A percentile compares a stretch with the other conserved stretches of the same genome.
Conservation (phyloP, 306 rosid species). For the Trifolium subterraneum region DNA sequence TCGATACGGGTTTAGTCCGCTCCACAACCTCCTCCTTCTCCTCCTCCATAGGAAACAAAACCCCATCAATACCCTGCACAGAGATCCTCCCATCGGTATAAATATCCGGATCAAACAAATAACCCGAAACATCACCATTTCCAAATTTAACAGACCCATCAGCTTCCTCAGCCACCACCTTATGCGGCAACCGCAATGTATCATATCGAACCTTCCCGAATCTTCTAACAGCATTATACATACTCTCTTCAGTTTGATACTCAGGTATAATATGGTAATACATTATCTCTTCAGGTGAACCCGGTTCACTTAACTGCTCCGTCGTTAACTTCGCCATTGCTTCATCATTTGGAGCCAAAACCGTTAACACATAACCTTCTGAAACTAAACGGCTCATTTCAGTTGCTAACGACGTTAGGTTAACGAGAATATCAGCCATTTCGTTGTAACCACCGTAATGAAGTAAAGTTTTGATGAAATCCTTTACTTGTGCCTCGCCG, state of each 20-base stretch:
- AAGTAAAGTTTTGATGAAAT: conserved; percentile 68
- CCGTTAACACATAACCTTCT: conserved; percentile 79
- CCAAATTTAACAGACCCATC: conserved; percentile 87
- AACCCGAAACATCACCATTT: conserved; percentile 67
- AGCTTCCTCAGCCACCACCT: conserved; percentile 76
- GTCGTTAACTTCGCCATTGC: conserved; percentile 85
- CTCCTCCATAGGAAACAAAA: conserved; percentile 68
- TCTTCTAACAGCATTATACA: conserved; percentile 84
- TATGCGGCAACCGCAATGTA: conserved; percentile 67
- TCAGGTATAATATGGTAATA: conserved; percentile 82
- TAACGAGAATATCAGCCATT: conserved; percentile 83
- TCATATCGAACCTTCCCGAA: conserved; percentile 74
- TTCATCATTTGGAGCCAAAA: conserved; percentile 83
- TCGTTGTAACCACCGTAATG: conserved; percentile 87
- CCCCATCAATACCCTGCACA: conserved; percentile 82
- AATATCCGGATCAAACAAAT: conserved; percentile 83
- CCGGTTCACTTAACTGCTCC: conserved; percentile 85
- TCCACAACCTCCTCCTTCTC: conserved; percentile 49
- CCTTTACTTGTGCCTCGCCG: conserved; percentile 71
- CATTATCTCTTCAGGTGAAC: conserved; percentile 86
- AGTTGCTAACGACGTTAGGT: conserved; percentile 71
- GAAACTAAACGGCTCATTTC: conserved; percentile 82
- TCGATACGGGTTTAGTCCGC: conserved; percentile 41
- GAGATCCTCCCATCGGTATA: conserved; percentile 82
- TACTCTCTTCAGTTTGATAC: conserved; percentile 88